phyloP scores from a whole-genome alignment of 768 basidiomycete species.

The Pulveroboletus sp. region DNA sequence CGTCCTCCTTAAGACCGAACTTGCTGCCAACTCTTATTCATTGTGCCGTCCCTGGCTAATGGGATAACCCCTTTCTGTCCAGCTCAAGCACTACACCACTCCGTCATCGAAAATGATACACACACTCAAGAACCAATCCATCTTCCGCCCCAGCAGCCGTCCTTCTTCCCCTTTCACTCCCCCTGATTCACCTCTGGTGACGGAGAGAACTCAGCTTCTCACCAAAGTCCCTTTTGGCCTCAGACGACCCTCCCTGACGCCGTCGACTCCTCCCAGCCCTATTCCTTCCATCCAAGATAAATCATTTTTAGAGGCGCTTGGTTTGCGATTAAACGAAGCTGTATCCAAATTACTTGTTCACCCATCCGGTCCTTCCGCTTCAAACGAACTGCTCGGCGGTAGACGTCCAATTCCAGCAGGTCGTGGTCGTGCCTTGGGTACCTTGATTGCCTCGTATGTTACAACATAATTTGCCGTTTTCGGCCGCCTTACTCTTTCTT shows the following conservation, averaged over 20 bases:
- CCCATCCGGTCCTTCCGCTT: conserved; percentile 51
- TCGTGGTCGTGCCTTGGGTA: conserved; percentile 64
- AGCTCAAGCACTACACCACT: conserved; percentile 26
- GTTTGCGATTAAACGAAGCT: conserved; percentile 77
- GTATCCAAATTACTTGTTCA: conserved; percentile 74
- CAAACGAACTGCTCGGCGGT: conserved; percentile 57
- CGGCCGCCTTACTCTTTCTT: conserved; percentile 12
- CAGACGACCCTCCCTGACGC: conserved; percentile 47
- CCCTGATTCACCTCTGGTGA: conserved; percentile 36
- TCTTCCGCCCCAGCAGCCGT: conserved; percentile 63
- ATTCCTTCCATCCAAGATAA: conserved; percentile 67
- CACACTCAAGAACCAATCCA: conserved; percentile 63
- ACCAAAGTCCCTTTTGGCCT: conserved; percentile 62
- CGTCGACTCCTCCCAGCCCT: conserved; percentile 30
- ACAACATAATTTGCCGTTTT: conserved; percentile 5
- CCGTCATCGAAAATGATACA: conserved; percentile 48
- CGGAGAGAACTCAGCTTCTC: conserved; percentile 51
- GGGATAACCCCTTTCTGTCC: conserved; percentile 39
- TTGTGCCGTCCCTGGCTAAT: conserved; percentile 25
- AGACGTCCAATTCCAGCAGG: conserved; percentile 73
- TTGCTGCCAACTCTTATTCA: conserved; percentile 16
- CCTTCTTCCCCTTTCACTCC: conserved; percentile 54
- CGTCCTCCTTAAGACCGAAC: conserved; percentile 77
- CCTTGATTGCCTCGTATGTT: conserved; percentile 69
- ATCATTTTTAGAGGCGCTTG: conserved; percentile 74